Conservation (phyloP, 2,329 filamentous ascomycete genomes). For the Aspergillus viridinutans region DNA sequence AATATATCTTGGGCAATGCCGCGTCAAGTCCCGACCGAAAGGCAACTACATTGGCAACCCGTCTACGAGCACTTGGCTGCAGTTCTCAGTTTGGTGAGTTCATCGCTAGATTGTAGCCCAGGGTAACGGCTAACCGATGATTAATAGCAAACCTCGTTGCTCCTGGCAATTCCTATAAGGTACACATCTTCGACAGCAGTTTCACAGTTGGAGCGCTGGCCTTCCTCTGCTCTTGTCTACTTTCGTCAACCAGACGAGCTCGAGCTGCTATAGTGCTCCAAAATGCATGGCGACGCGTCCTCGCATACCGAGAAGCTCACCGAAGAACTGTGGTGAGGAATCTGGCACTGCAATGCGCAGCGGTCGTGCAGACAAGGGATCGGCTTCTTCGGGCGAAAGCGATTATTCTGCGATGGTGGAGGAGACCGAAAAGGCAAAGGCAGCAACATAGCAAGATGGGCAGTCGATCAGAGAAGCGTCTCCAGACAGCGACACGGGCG, state of each 20-base stretch:
- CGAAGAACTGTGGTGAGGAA: slow-evolving; percentile 20
- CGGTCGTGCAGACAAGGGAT: slow-evolving; percentile 44
- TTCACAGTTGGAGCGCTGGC: slow-evolving; percentile 55
- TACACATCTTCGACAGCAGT: slow-evolving; percentile 49
- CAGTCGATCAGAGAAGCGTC: background rate
- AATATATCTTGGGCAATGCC: slow-evolving; percentile 29
- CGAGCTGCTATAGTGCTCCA: slow-evolving; percentile 54
- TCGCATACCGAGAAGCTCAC: slow-evolving; percentile 13
- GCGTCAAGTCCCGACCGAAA: background rate
- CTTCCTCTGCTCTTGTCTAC: slow-evolving; percentile 56
- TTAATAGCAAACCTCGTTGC: slow-evolving; percentile 45
- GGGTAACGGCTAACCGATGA: slow-evolving; percentile 6
- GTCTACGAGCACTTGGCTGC: slow-evolving; percentile 39
- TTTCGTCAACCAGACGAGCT: slow-evolving; percentile 47
- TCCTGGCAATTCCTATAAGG: slow-evolving; percentile 17
- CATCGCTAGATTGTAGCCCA: background rate
- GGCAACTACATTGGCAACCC: slow-evolving; percentile 24
- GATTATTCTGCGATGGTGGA: slow-evolving; percentile 35
- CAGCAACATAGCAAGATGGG: slow-evolving; percentile 4
- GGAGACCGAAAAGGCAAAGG: slow-evolving; percentile 16
- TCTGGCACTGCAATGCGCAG: slow-evolving; percentile 39
- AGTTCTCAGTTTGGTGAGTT: slow-evolving; percentile 41
- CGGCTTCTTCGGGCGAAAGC: slow-evolving; percentile 37
- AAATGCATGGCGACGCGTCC: slow-evolving; percentile 43
- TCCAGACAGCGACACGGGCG: background rate